Conservation (phyloP, 75 land plant genomes). For the Pinus albicaulis region DNA sequence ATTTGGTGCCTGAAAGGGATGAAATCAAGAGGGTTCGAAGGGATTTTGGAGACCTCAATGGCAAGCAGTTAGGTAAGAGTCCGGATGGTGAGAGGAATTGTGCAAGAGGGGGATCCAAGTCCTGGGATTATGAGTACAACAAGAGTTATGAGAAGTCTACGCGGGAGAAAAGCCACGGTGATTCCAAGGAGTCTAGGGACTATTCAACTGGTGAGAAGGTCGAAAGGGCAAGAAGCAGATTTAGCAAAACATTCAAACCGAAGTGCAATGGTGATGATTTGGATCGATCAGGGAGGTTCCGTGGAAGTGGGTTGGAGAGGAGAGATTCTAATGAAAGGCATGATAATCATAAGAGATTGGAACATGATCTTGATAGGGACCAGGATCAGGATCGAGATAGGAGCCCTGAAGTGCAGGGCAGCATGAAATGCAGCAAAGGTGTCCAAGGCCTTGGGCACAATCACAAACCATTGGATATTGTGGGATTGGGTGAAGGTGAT, state of each 20-base stretch:
- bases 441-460: too few species aligned
- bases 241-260: constrained; percentile 1
- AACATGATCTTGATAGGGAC: not conserved
- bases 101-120: constrained; percentile 1
- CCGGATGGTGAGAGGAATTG: not conserved
- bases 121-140: not conserved
- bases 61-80: not conserved
- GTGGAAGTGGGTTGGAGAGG: not conserved
- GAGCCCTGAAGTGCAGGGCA: constrained; percentile 6
- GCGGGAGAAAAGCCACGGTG: not conserved
- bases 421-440: not conserved
- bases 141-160: not conserved
- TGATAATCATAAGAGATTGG: constrained; percentile 1
- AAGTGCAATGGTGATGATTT: not conserved
- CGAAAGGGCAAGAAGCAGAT: not conserved
- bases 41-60: not conserved
- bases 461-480: not conserved
- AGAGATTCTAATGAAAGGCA: not conserved
- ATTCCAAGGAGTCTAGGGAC: not conserved
- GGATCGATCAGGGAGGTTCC: not conserved
- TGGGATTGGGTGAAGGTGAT: not conserved
- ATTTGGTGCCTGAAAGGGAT: not conserved
- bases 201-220: not conserved
- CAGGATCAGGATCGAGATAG: not conserved
- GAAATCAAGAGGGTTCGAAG: not conserved